A percentile compares a stretch with the other conserved stretches of the same genome.
Conservation (phyloP, 2,329 filamentous ascomycete genomes). For the Aspergillus phoenicis region DNA sequence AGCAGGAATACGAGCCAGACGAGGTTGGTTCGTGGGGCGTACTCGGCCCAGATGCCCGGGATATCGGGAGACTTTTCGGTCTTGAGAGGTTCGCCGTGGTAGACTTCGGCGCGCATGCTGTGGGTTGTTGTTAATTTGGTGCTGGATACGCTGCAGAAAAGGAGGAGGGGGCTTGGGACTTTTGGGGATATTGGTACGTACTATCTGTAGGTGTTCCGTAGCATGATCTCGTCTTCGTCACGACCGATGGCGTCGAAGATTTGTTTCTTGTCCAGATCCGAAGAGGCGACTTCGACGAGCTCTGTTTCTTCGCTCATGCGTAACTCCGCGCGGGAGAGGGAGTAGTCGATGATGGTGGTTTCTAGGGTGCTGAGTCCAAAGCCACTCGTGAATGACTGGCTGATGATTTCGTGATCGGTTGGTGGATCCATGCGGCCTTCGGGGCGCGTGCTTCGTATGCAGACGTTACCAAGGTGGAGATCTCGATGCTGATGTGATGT, state of each 20-base stretch:
- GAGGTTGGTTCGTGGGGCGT: slow-evolving; percentile 63
- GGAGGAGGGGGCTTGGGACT: no score
- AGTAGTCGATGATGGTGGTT: slow-evolving; percentile 69
- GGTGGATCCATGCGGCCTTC: slow-evolving; percentile 38
- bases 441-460: slow-evolving; percentile 49
- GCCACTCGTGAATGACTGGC: slow-evolving; percentile 39
- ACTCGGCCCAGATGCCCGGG: slow-evolving; percentile 55
- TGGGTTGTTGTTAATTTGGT: neutral
- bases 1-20: slow-evolving; percentile 66
- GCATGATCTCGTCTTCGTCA: slow-evolving; percentile 45
- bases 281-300: slow-evolving; percentile 40
- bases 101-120: slow-evolving; percentile 47
- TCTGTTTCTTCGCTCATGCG: slow-evolving; percentile 26
- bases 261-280: slow-evolving; percentile 47
- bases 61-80: slow-evolving; percentile 37
- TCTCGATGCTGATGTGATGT: slow-evolving; percentile 57
- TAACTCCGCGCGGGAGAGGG: slow-evolving; percentile 63
- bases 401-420: slow-evolving; percentile 33
- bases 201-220: slow-evolving; percentile 48
- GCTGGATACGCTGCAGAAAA: no score
- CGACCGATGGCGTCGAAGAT: slow-evolving; percentile 46
- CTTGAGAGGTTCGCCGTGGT: slow-evolving; percentile 48
- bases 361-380: slow-evolving; percentile 59
- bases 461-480: slow-evolving; percentile 68
- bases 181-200: slow-evolving; percentile 25